Base-by-base conservation (phyloP, 352 stramenopile genomes). In the Blastocystis sp. region DNA sequence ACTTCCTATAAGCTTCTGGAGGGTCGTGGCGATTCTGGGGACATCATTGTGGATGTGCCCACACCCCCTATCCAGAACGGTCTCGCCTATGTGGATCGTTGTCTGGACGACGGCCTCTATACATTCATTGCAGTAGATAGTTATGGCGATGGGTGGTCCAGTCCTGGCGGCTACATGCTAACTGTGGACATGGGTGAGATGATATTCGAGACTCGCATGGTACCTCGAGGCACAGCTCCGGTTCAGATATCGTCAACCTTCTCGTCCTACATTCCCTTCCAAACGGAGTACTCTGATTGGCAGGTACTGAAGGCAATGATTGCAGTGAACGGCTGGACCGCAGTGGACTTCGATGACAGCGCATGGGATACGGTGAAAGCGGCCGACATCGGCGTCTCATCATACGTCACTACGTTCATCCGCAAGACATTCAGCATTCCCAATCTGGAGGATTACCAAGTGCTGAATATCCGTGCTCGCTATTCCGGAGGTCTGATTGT, bases 401-500 rank as follows among this genome's bases (percentile, higher is more conserved):
- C 18, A 2, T 29, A 15, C 34, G 18, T 64, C 20, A 80, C 70
- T 7, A 64, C 70, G 0, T 87, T 75, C 53, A 62, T 76, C 63
- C 11, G 76, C 75, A 56, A 73, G 41, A 61, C 20, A 15, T 69
- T 87, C 41, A 53, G 20, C 15, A 77, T 88, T 37, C 26, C 45
- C 4, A 34, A 26, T 34, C 23, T 84, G 18, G 41, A 43, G 11
- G 73, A 84, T n/a, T 84, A 84, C 26, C 54, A 66, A 11, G 73
- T 84, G 23, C 55, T 84, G 47, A 88, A 88, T 61, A 20, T 79
- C 0, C 43, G 62, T 29, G 23, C 59, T 43, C 73, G 69, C 47
- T 88, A 66, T 64, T n/a, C 77, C 20, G 77, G 62, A 29, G 77
- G 77, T 61, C 26, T 88, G 62, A 59, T 56, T 18, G 77, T n/a